phyloP scores from a whole-genome alignment of 305 asterid genomes.

The Plantago rigida region DNA sequence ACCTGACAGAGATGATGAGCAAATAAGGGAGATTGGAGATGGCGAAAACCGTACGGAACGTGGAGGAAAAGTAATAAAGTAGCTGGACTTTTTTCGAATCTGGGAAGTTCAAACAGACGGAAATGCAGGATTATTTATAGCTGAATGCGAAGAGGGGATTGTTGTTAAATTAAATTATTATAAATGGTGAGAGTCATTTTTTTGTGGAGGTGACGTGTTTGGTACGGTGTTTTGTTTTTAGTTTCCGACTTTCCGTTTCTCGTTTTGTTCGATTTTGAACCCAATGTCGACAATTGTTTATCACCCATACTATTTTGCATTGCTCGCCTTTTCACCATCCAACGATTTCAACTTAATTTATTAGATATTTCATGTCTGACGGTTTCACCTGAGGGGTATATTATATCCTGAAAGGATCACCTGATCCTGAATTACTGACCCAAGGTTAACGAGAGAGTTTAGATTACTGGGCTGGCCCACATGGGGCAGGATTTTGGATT shows the following conservation, averaged over 20 bases:
- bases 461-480: too few species aligned
- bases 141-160: too few species aligned
- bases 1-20: slow-evolving; percentile 29
- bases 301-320: too few species aligned
- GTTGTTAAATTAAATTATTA: background rate
- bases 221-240: background rate
- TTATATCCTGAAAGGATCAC: too few species aligned
- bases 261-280: background rate
- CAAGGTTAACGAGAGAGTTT: too few species aligned
- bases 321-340: too few species aligned
- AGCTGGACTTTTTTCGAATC: background rate
- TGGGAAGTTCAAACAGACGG: background rate
- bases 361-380: too few species aligned
- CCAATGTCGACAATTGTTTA: too few species aligned
- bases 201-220: background rate
- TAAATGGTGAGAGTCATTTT: background rate
- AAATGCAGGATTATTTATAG: background rate
- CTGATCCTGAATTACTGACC: too few species aligned
- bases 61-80: background rate
- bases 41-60: background rate
- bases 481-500: too few species aligned
- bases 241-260: background rate
- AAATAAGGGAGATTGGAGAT: slow-evolving; percentile 11
- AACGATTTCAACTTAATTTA: too few species aligned
- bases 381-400: too few species aligned